Evolutionary conservation across 192 early-diverging fungal genomes (phyloP).

Genomic region (Coemansia reversa): DNA sequence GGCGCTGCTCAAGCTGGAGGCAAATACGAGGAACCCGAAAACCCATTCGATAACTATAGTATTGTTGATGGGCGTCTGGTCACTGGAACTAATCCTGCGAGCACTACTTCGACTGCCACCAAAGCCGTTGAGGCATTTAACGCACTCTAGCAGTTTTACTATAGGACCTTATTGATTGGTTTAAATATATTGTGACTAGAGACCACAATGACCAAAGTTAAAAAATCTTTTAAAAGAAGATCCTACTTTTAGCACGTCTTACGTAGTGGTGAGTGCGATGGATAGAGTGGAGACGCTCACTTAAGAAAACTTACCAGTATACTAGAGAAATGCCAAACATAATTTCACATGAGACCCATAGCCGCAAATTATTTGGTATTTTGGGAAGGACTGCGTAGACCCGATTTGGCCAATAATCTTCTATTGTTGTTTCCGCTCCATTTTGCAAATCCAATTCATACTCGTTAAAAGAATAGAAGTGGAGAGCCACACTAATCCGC

Average conservation of each 20-base stretch:
- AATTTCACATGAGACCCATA: not conserved
- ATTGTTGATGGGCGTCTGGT: slow-evolving; percentile 65
- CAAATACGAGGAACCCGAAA: slow-evolving; percentile 56
- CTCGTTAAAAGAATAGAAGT: not conserved
- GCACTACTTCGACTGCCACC: slow-evolving; percentile 54
- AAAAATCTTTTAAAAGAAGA: too few relatives aligned
- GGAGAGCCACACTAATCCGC: not conserved
- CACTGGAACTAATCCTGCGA: slow-evolving; percentile 70
- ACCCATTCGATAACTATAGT: slow-evolving; percentile 52
- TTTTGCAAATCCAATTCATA: not conserved
- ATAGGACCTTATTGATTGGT: not conserved
- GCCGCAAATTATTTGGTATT: not conserved
- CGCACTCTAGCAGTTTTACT: slow-evolving; percentile 12
- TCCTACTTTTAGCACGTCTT: too few relatives aligned
- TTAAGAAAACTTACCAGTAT: too few relatives aligned
- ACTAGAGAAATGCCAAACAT: too few relatives aligned
- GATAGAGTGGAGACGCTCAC: too few relatives aligned
- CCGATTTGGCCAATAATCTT: not conserved
- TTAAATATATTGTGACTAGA: not conserved
- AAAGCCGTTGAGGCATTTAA: slow-evolving; percentile 45
- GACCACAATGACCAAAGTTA: too few relatives aligned
- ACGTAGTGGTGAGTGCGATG: too few relatives aligned
- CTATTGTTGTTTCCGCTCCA: not conserved
- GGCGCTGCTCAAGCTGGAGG: slow-evolving; percentile 56
- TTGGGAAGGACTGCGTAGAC: not conserved